phyloP scores from a whole-genome alignment of 2,329 filamentous ascomycete species.

The Fusarium illudens region DNA sequence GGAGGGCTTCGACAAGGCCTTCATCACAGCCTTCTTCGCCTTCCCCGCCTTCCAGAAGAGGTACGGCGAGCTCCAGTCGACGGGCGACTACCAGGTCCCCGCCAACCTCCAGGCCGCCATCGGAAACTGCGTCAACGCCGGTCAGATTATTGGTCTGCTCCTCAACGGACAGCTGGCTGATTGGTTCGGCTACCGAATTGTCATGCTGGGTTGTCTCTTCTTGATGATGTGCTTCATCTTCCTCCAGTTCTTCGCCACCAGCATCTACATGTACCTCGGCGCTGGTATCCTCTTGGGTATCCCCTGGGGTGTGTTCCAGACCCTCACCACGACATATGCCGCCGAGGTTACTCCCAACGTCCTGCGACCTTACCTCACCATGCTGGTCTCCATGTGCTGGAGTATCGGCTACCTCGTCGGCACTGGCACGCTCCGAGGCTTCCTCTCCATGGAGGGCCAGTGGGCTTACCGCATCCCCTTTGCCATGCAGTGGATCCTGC shows the following conservation, averaged over 20 bases:
- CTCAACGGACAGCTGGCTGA: constrained; percentile 58
- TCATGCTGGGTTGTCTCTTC: constrained; percentile 54
- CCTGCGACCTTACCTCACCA: constrained; percentile 57
- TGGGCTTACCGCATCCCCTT: constrained; percentile 60
- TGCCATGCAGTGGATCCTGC: constrained; percentile 58
- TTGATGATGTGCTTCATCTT: constrained; percentile 56
- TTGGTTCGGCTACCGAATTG: constrained; percentile 54
- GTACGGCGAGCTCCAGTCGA: constrained; percentile 47
- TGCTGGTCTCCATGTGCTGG: constrained; percentile 59
- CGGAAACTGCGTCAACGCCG: constrained; percentile 55
- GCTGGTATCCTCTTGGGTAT: constrained; percentile 58
- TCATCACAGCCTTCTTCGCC: constrained; percentile 53
- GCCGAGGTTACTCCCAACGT: constrained; percentile 55
- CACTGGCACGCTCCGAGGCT: constrained; percentile 51
- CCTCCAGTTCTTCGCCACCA: constrained; percentile 56
- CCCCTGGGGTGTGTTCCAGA: constrained; percentile 58
- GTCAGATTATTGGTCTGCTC: constrained; percentile 59
- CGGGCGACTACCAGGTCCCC: constrained; percentile 55
- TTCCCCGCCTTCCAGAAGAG: constrained; percentile 48
- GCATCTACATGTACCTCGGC: constrained; percentile 51
- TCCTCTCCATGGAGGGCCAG: constrained; percentile 50
- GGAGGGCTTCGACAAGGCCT: constrained; percentile 51
- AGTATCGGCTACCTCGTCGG: constrained; percentile 57
- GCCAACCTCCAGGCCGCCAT: constrained; percentile 60
- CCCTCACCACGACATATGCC: constrained; percentile 57